Base-by-base conservation (phyloP, 2,329 filamentous ascomycete species). In the Neopestalotiopsis sp. region DNA sequence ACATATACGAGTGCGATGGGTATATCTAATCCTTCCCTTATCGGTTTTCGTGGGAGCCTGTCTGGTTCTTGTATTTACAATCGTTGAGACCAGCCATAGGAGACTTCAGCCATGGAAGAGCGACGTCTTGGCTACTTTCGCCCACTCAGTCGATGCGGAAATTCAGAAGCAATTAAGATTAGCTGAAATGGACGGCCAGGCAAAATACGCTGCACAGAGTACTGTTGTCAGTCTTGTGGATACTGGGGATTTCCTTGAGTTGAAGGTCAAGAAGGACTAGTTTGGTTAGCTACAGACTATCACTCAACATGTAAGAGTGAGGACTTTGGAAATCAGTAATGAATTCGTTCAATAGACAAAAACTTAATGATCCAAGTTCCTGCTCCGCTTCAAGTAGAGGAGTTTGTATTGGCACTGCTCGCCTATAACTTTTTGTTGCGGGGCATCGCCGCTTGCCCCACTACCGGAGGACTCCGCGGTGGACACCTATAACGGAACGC, bases 1-100 rank as follows among this genome's bases (percentile, higher is more conserved):
- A 9, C 69, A 71, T 20, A 73, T 72, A 30, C 52, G 67, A 2
- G 70, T 76, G 6, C 57, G 73, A 5, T 76, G 74, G 75, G 38
- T 6, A 14, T 34, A 38, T 63, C 30, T 63, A 0, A 34, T 24
- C 10, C 32, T 38, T 34, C 60, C 60, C 12, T 10, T 38, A 4
- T 9, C 24, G 13, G 32, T 34, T 12, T 12, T 63, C 4, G n/a
- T 63, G 14, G 60, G n/a, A 30, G 34, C 17, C 9, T 63, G 60
- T 20, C n/a, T 63, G 4, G 24, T 63, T 34, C 24, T 63, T 13
- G 9, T 40, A 9, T 38, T 63, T 4, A n/a, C 60, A 4, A 63
- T 63, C 12, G 10, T 60, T n/a, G 60, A 63, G 60, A 63, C 60
- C 1, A 63, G 28, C 9, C 13, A 17, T 12, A 38, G 14, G 14